Evolutionary conservation across 2,329 filamentous ascomycete species (phyloP).

Genomic region (Orbilia quercus): DNA sequence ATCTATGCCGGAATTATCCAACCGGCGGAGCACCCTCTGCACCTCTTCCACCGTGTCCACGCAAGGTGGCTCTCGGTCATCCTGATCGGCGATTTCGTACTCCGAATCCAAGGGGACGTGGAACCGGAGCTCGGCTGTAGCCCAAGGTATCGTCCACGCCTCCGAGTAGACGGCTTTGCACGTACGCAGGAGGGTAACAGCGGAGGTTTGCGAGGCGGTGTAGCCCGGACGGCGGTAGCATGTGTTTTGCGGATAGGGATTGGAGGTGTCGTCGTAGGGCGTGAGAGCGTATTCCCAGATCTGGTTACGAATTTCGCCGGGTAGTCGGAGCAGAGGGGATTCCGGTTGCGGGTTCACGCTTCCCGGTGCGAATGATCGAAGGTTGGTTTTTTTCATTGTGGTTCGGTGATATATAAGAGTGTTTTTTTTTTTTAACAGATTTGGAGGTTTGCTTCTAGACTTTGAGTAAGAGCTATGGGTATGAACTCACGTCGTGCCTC

Average conservation of each 20-base stretch:
- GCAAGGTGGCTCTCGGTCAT: conserved; percentile 61
- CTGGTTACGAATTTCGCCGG: conserved; percentile 66
- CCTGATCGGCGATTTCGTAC: too few species aligned
- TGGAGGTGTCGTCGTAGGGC: conserved; percentile 62
- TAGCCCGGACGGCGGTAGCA: conserved; percentile 65
- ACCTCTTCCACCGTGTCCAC: conserved; percentile 57
- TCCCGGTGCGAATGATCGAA: neutral
- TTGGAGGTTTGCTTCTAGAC: too few species aligned
- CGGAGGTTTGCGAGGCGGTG: conserved; percentile 62
- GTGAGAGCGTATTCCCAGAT: conserved; percentile 66
- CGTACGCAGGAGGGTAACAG: conserved; percentile 64
- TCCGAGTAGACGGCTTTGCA: conserved; percentile 65
- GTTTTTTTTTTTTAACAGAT: neutral
- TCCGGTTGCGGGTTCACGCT: neutral
- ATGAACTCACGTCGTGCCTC: too few species aligned
- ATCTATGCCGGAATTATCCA: conserved; percentile 58
- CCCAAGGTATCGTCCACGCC: conserved; percentile 65
- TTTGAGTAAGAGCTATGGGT: too few species aligned
- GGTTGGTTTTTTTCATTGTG: conserved; percentile 8
- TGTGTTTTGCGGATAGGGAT: conserved; percentile 50
- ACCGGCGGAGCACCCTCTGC: conserved; percentile 35
- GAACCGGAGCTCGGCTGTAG: conserved; percentile 63
- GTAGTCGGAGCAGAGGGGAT: conserved; percentile 61
- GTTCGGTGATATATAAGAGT: neutral
- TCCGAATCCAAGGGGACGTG: conserved; percentile 64